Conservation (phyloP, 2,329 filamentous ascomycete species). For the Penicillium corylophilum region DNA sequence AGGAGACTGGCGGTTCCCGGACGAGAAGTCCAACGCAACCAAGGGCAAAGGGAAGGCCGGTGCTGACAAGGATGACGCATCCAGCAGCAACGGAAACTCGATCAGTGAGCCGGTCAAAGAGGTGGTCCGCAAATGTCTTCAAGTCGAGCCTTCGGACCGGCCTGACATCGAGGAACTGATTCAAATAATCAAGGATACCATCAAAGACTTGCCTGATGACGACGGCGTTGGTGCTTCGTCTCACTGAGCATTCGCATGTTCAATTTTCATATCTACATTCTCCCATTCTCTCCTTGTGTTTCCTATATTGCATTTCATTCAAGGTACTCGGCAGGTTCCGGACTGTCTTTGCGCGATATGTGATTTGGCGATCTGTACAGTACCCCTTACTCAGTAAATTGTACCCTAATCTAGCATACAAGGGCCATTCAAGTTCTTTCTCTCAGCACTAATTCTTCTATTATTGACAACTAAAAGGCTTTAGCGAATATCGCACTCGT, state of each 20-base stretch:
- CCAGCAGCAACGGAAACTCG: constrained; percentile 45
- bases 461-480: too few relatives aligned
- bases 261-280: neutral
- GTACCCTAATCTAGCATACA: constrained; percentile 6
- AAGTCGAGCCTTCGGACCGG: constrained; percentile 80
- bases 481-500: too few relatives aligned
- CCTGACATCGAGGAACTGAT: constrained; percentile 87
- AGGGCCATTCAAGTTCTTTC: neutral
- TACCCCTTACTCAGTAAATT: constrained; percentile 15
- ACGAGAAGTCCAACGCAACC: constrained; percentile 67
- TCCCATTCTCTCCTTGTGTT: neutral
- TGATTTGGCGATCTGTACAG: constrained; percentile 25
- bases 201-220: constrained; percentile 66
- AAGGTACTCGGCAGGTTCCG: constrained; percentile 17
- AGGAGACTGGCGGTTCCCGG: constrained; percentile 95
- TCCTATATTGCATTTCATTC: neutral
- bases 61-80: constrained; percentile 19
- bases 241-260: constrained; percentile 11
- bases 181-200: constrained; percentile 69
- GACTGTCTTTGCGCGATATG: constrained; percentile 8
- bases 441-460: neutral
- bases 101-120: constrained; percentile 84
- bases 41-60: constrained; percentile 56
- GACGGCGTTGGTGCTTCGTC: constrained; percentile 36
- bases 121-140: constrained; percentile 81